Conservation (phyloP, 2,329 filamentous ascomycete species). For the Diaporthe velutina region DNA sequence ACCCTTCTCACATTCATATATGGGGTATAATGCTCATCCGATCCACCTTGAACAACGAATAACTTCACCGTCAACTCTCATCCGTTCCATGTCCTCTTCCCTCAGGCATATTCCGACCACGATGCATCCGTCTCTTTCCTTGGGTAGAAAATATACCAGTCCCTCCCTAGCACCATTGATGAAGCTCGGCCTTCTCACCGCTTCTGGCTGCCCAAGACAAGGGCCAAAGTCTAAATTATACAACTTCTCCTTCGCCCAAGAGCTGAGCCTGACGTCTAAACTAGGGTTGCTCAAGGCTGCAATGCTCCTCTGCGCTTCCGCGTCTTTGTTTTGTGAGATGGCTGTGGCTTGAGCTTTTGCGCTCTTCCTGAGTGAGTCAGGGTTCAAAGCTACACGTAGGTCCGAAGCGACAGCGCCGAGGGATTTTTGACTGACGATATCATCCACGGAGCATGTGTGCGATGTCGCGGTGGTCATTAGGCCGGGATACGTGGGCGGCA, state of each 20-base stretch:
- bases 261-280: slow-evolving; percentile 64
- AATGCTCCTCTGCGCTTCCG: slow-evolving; percentile 51
- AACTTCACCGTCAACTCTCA: slow-evolving; percentile 59
- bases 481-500: slow-evolving; percentile 61
- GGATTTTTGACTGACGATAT: slow-evolving; percentile 46
- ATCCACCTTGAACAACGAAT: slow-evolving; percentile 52
- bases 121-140: slow-evolving; percentile 56
- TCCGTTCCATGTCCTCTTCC: slow-evolving; percentile 59
- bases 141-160: slow-evolving; percentile 64
- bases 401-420: slow-evolving; percentile 46
- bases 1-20: too few relatives aligned
- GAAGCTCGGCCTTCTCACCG: slow-evolving; percentile 62
- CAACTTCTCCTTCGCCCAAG: slow-evolving; percentile 62
- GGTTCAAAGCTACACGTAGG: slow-evolving; percentile 21
- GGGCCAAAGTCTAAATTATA: slow-evolving; percentile 62
- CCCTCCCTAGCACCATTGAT: slow-evolving; percentile 54
- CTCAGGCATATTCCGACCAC: slow-evolving; percentile 58
- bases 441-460: slow-evolving; percentile 47
- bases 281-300: slow-evolving; percentile 52
- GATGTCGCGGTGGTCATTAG: slow-evolving; percentile 61
- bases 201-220: slow-evolving; percentile 59
- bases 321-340: slow-evolving; percentile 43
- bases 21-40: slow-evolving; percentile 46
- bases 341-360: slow-evolving; percentile 58
- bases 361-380: slow-evolving; percentile 9